A percentile compares a stretch with the other conserved stretches of the same genome.
Conservation (phyloP, 495 filamentous ascomycete genomes). For the Neurospora sp. region DNA sequence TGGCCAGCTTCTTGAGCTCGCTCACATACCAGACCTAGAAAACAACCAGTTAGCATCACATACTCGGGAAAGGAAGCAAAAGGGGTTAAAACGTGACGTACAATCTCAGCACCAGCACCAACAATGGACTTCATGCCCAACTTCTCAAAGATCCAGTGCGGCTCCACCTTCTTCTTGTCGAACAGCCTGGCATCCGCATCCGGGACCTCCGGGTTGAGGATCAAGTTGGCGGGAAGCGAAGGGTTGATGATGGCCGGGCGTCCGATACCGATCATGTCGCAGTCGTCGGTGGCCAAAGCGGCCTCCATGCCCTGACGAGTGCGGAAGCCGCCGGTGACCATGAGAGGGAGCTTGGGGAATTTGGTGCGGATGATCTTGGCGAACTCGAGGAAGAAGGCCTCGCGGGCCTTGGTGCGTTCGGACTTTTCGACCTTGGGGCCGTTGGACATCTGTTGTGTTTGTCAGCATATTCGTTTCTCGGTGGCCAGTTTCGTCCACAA, state of each 20-base stretch:
- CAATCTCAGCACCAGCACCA: neutral
- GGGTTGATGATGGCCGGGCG: slow-evolving; percentile 44
- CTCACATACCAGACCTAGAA: neutral
- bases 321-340: slow-evolving; percentile 44
- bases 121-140: slow-evolving; percentile 30
- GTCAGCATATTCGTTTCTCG: neutral
- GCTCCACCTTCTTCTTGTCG: slow-evolving; percentile 27
- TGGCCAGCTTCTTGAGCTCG: neutral
- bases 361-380: slow-evolving; percentile 33
- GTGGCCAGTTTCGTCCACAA: too few relatives aligned
- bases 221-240: slow-evolving; percentile 32
- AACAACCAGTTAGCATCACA: neutral
- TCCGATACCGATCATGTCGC: slow-evolving; percentile 49
- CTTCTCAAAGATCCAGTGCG: slow-evolving; percentile 22
- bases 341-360: slow-evolving; percentile 34
- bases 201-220: slow-evolving; percentile 42
- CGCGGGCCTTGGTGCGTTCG: slow-evolving; percentile 37
- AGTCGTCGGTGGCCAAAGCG: slow-evolving; percentile 41
- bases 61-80: neutral
- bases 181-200: slow-evolving; percentile 39
- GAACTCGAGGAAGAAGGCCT: slow-evolving; percentile 55
- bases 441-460: slow-evolving; percentile 2
- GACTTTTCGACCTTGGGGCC: slow-evolving; percentile 9
- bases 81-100: neutral
- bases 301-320: slow-evolving; percentile 43